Conservation (phyloP, 495 filamentous ascomycete species). For the Lasiosphaeria miniovina region DNA sequence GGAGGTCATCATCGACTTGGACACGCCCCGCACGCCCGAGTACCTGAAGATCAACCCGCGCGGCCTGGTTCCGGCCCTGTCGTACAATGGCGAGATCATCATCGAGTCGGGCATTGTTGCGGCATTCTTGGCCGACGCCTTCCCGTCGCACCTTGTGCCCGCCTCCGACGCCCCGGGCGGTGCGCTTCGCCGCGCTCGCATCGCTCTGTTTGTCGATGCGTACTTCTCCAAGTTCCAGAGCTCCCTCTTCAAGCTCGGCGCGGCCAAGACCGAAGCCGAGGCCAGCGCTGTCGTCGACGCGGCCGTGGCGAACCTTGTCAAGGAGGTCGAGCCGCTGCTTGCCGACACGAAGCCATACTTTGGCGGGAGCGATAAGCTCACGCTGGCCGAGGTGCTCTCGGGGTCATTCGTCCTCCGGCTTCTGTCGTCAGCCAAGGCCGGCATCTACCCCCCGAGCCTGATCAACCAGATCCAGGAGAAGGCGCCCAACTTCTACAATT, state of each 20-base stretch:
- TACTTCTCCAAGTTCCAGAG: constrained; percentile 61
- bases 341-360: constrained; percentile 71
- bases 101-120: constrained; percentile 70
- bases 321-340: constrained; percentile 74
- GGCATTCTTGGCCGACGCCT: constrained; percentile 63
- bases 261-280: constrained; percentile 40
- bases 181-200: constrained; percentile 58
- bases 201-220: constrained; percentile 75
- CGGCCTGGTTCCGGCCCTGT: constrained; percentile 72
- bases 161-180: constrained; percentile 38
- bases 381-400: constrained; percentile 69
- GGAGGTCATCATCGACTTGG: constrained; percentile 76
- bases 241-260: constrained; percentile 42
- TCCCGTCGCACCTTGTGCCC: constrained; percentile 52
- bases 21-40: constrained; percentile 70
- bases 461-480: constrained; percentile 45
- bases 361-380: constrained; percentile 70
- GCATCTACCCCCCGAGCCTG: constrained; percentile 51
- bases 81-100: constrained; percentile 69
- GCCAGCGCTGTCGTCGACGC: constrained; percentile 35
- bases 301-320: constrained; percentile 54
- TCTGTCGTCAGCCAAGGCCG: constrained; percentile 47
- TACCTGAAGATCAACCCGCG: constrained; percentile 85
- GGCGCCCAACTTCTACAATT: constrained; percentile 64
- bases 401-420: constrained; percentile 67